These are phyloP conservation scores for Chamaecyparis obtusa DNA, from an alignment of 75 land plant genomes.

Conservation along the genomic window DNA sequence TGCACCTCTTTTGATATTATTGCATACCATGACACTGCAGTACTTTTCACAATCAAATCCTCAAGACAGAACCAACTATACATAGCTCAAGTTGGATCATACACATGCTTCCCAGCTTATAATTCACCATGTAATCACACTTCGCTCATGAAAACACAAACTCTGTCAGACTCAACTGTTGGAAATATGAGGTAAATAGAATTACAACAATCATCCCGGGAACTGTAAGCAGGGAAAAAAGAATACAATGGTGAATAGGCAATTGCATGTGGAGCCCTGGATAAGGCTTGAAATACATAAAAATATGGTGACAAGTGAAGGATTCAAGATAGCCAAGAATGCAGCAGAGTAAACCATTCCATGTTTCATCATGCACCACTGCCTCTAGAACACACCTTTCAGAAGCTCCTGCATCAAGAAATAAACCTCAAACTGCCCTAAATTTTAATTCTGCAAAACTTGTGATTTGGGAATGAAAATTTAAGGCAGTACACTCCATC, in stretches of 20 bases:
- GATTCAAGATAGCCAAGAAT: conserved; percentile 5
- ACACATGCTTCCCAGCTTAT: conserved; percentile 1
- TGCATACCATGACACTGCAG: background rate
- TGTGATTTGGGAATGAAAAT: background rate
- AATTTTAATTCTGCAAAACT: background rate
- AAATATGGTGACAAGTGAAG: conserved; percentile 10
- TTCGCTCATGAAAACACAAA: conserved; percentile 8
- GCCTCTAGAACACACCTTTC: conserved; percentile 4
- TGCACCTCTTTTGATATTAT: background rate
- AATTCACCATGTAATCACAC: background rate
- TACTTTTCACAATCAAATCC: conserved; percentile 1
- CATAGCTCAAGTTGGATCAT: background rate
- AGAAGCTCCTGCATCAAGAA: background rate
- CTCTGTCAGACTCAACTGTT: background rate
- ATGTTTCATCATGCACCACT: background rate
- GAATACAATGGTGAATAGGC: background rate
- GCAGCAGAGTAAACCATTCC: background rate
- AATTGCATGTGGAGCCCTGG: conserved; percentile 4
- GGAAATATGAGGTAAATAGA: background rate
- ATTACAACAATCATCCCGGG: background rate
- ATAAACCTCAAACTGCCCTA: conserved; percentile 9
- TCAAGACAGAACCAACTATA: background rate
- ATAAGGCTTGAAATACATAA: conserved; percentile 3
- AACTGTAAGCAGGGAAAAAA: conserved; percentile 2
- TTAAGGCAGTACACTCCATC: background rate